Conservation (phyloP, 1,139 yeast genomes). For the Nematodospora anomalae region DNA sequence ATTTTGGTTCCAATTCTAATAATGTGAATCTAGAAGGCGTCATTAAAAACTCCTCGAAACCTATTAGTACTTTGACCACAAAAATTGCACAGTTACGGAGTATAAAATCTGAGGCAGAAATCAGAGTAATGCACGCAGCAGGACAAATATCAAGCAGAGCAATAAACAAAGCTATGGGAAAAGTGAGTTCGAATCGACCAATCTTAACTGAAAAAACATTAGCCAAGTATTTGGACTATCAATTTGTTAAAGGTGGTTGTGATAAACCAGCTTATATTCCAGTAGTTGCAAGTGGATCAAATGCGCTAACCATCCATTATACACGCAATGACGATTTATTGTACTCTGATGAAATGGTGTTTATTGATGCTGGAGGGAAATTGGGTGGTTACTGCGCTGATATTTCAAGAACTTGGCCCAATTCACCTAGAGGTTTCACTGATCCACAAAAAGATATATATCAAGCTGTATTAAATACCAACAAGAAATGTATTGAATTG, state of each 20-base stretch:
- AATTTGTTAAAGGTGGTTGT: slow-evolving; percentile 84
- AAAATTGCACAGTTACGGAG: slow-evolving; percentile 60
- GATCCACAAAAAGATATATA: slow-evolving; percentile 83
- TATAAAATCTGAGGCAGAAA: slow-evolving; percentile 74
- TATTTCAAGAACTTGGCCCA: slow-evolving; percentile 97
- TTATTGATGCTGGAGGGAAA: slow-evolving; percentile 95
- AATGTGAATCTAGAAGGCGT: slow-evolving; percentile 21
- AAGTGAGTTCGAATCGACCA: slow-evolving; percentile 41
- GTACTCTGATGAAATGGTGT: slow-evolving; percentile 74
- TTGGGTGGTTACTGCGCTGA: slow-evolving; percentile 95
- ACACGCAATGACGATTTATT: slow-evolving; percentile 84
- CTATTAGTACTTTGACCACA: slow-evolving; percentile 44
- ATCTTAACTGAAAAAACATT: slow-evolving; percentile 74
- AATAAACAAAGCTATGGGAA: slow-evolving; percentile 77
- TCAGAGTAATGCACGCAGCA: slow-evolving; percentile 76
- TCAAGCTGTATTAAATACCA: slow-evolving; percentile 82
- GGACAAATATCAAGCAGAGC: slow-evolving; percentile 82
- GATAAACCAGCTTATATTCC: slow-evolving; percentile 90
- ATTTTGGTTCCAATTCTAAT: slow-evolving; percentile 10
- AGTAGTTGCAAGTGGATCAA: slow-evolving; percentile 91
- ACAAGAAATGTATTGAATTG: slow-evolving; percentile 71
- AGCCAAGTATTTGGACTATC: slow-evolving; percentile 79
- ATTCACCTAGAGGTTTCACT: slow-evolving; percentile 62
- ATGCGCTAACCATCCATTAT: slow-evolving; percentile 86
- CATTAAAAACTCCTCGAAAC: slow-evolving; percentile 28